Percentiles rank a stretch among this genome's conserved stretches.
Evolutionary conservation across 78 protist species (phyloP).

Genomic region (Cavenderia fasciculata): DNA sequence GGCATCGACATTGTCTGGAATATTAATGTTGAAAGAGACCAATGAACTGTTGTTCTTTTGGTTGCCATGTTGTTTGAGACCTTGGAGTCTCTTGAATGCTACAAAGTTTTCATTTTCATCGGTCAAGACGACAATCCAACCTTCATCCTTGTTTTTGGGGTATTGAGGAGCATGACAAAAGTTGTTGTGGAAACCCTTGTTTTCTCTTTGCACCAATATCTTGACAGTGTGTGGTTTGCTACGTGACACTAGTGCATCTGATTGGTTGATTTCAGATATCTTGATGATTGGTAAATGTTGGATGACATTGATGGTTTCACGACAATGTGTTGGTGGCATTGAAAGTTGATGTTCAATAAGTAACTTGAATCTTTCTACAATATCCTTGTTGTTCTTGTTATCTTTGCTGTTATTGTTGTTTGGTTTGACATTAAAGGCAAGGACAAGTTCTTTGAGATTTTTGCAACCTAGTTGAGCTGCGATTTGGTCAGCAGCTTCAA

Average conservation of each 20-base stretch:
- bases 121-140: constrained; percentile 59
- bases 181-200: constrained; percentile 28
- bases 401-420: no score
- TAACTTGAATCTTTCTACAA: background rate
- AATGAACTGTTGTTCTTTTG: background rate
- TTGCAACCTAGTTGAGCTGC: background rate
- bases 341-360: background rate
- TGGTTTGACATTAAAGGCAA: background rate
- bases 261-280: background rate
- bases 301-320: constrained; percentile 10
- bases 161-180: constrained; percentile 63
- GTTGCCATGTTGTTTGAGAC: no score
- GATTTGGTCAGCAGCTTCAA: constrained; percentile 12
- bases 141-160: constrained; percentile 74
- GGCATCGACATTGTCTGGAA: background rate
- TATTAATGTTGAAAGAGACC: background rate
- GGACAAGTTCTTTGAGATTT: constrained; percentile 19
- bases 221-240: constrained; percentile 38
- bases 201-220: constrained; percentile 21
- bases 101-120: constrained; percentile 39
- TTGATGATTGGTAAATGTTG: constrained; percentile 55
- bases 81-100: constrained; percentile 54
- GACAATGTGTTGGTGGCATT: background rate
- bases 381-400: background rate
- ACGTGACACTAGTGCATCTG: no score